Evolutionary conservation across 805 yeast species (phyloP), one percentile per base, ranked within the genome.

Genomic region (Yamadazyma nakazawae): DNA sequence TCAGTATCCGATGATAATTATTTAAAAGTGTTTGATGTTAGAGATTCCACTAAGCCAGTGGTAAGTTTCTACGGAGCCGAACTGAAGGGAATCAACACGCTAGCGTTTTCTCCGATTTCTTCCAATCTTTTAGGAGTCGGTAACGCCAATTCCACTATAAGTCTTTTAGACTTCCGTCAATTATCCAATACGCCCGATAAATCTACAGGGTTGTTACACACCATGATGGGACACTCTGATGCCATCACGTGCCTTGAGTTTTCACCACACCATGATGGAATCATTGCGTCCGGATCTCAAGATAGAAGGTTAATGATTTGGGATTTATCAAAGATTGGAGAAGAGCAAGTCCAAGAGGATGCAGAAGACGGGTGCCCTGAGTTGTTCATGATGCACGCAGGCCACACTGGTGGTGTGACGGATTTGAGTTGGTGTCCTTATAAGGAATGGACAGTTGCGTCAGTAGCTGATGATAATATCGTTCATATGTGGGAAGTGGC

Each of bases 291-390:
- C 0, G 86, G 90, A 3, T 81, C 89, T 1, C 79, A 79, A 50
- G 96, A 89, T 60, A 75, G 94, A 51, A 72, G 96, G 48, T 79
- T 87, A 13, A 82, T 88, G 31, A 54, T 89, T 4, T 88, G 96
- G 96, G 96, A 89, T 60, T 68, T 88, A 47, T 69, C 73, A 40
- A 82, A 79, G 54, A 84, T 89, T 32, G 97, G 97, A 3, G 86
- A 82, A 52, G 96, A 88, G 59, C 96, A 88, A 62, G 76, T 75
- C 12, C 90, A 82, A 54, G 96, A 88, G 54, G 96, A 89, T 60
- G 86, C 89, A 26, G 96, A 86, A 53, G 97, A 89, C 58, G 97
- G 96, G 34, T 85, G 85, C 24, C 92, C 96, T 4, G 97, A 89
- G 62, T 66, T 89, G 31, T 71, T 88, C 56, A 85, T 88, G 90